These are phyloP conservation scores for Calonectria leucothoes DNA, from an alignment of 2,329 filamentous ascomycete species.

Conservation along the genomic window DNA sequence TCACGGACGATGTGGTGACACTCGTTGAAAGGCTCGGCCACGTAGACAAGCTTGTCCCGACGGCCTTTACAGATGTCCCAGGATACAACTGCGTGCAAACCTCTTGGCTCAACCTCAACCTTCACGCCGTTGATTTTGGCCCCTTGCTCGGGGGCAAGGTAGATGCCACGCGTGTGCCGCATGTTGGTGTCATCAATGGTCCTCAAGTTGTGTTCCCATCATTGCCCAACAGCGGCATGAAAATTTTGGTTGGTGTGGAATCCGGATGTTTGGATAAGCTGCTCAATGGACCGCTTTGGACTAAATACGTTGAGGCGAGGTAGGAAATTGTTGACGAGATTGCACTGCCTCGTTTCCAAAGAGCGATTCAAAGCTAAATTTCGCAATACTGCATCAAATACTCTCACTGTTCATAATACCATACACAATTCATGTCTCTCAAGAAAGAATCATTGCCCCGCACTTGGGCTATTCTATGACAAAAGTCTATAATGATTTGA, in stretches of 20 bases:
- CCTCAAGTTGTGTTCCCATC: conserved; percentile 21
- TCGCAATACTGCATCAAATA: no score
- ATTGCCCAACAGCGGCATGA: conserved; percentile 18
- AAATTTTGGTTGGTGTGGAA: conserved; percentile 24
- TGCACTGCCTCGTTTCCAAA: no score
- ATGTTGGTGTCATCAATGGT: conserved; percentile 22
- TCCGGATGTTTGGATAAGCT: conserved; percentile 6
- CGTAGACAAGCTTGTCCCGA: conserved; percentile 17
- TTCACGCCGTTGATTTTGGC: conserved; percentile 19
- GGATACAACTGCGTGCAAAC: conserved; percentile 22
- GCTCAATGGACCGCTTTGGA: conserved; percentile 19
- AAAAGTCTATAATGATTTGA: no score
- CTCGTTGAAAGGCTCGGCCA: conserved; percentile 19
- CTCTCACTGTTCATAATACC: no score
- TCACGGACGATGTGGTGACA: conserved; percentile 23
- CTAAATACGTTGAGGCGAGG: conserved; percentile 20
- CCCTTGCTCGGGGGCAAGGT: conserved; percentile 11
- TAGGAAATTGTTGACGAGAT: background rate
- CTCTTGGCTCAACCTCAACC: conserved; percentile 22
- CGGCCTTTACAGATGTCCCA: conserved; percentile 25
- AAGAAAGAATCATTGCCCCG: no score
- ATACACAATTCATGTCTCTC: no score
- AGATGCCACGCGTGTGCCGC: conserved; percentile 22
- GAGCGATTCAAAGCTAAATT: no score
- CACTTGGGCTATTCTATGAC: no score